Conservation (phyloP, 495 filamentous ascomycete species). For the Jackrogersella multiformis region DNA sequence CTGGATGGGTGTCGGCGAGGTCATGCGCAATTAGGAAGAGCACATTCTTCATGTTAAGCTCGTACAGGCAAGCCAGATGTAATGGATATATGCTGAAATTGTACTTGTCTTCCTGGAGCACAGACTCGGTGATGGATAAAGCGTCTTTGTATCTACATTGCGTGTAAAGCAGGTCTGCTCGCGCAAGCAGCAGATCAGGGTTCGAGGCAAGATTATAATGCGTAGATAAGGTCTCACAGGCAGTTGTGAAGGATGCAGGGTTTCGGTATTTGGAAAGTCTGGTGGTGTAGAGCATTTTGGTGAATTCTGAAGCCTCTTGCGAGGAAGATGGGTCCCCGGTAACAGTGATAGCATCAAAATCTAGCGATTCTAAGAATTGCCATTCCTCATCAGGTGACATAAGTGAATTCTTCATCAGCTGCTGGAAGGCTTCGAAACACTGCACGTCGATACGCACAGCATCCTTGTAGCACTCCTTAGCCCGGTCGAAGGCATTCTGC, state of each 20-base stretch:
- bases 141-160: constrained; percentile 93
- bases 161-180: constrained; percentile 90
- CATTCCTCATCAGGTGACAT: constrained; percentile 99
- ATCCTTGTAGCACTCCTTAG: constrained; percentile 98
- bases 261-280: constrained; percentile 96
- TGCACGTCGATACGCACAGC: constrained; percentile 96
- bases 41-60: constrained; percentile 83
- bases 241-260: constrained; percentile 81
- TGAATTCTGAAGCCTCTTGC: constrained; percentile 90
- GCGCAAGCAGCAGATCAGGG: constrained; percentile 90
- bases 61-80: constrained; percentile 91
- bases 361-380: constrained; percentile 87
- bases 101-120: constrained; percentile 83
- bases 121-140: constrained; percentile 80
- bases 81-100: constrained; percentile 89
- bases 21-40: constrained; percentile 95
- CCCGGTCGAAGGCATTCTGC: constrained; percentile 96
- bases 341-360: constrained; percentile 82
- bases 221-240: constrained; percentile 87
- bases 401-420: constrained; percentile 95
- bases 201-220: constrained; percentile 91
- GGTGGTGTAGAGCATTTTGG: constrained; percentile 96
- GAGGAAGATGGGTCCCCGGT: constrained; percentile 66
- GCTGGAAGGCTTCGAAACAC: constrained; percentile 97
- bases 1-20: constrained; percentile 89